These are phyloP conservation scores for Acanthamoeba triangularis DNA, from an alignment of 208 protist genomes.

Conservation along the genomic window DNA sequence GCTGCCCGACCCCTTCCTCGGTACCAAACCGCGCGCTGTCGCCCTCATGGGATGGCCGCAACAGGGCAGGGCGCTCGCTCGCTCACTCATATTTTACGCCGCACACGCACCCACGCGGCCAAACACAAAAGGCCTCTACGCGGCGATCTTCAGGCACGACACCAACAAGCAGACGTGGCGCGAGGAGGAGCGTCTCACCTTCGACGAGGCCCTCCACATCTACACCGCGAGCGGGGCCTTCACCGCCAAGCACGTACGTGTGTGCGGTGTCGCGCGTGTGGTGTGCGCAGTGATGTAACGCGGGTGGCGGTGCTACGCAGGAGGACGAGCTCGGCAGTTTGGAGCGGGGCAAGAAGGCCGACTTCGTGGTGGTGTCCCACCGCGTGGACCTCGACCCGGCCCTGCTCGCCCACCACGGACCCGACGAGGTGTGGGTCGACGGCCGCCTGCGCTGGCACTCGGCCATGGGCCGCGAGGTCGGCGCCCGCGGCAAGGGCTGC, in stretches of 20 bases:
- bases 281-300: too few species aligned
- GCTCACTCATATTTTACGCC: too few species aligned
- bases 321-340: constrained; percentile 89
- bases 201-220: constrained; percentile 88
- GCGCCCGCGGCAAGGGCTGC: not conserved
- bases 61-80: too few species aligned
- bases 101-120: not conserved
- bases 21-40: not conserved
- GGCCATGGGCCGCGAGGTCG: not conserved
- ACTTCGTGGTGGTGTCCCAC: constrained; percentile 87
- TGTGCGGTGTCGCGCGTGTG: not conserved
- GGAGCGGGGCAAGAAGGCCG: constrained; percentile 90
- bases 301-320: constrained; percentile 7
- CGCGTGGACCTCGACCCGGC: not conserved
- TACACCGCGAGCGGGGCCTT: constrained; percentile 90
- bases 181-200: constrained; percentile 86
- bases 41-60: too few species aligned
- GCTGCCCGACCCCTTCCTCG: constrained; percentile 86
- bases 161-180: constrained; percentile 89
- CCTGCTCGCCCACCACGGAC: not conserved
- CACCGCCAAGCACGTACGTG: constrained; percentile 72
- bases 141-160: constrained; percentile 87
- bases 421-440: not conserved
- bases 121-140: constrained; percentile 82
- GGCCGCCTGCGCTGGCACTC: not conserved